Evolutionary conservation across 2,329 filamentous ascomycete species (phyloP).

Genomic region (Pyricularia pennisetigena): DNA sequence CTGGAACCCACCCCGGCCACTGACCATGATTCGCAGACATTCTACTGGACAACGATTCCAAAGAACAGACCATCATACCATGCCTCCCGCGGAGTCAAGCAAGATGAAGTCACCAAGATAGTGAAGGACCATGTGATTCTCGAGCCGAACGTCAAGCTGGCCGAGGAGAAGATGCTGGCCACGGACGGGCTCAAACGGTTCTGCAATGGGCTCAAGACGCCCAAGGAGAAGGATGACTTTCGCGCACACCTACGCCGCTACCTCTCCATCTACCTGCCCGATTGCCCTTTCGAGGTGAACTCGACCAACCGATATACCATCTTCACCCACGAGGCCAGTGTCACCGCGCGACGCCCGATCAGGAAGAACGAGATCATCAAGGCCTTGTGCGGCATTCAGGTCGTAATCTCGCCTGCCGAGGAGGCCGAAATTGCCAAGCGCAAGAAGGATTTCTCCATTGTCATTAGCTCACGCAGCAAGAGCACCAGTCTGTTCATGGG

Average conservation of each 20-base stretch:
- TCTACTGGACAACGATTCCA: conserved; percentile 92
- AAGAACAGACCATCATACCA: conserved; percentile 88
- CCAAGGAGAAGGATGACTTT: conserved; percentile 81
- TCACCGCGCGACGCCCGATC: conserved; percentile 73
- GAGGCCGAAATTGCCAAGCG: conserved; percentile 70
- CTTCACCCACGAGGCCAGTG: conserved; percentile 75
- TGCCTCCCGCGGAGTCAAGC: conserved; percentile 67
- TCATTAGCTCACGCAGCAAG: conserved; percentile 87
- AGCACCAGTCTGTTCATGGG: conserved; percentile 87
- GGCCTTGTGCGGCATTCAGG: conserved; percentile 84
- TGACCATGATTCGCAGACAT: conserved; percentile 49
- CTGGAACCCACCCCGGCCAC: neutral
- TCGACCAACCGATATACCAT: conserved; percentile 95
- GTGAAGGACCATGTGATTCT: conserved; percentile 61
- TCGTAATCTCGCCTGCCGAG: conserved; percentile 85
- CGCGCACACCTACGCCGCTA: conserved; percentile 79
- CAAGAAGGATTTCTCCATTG: conserved; percentile 93
- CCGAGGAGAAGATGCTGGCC: conserved; percentile 62
- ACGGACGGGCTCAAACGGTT: conserved; percentile 69
- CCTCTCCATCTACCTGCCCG: conserved; percentile 82
- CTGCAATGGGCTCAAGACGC: conserved; percentile 53
- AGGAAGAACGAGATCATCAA: conserved; percentile 78
- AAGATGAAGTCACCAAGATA: conserved; percentile 51
- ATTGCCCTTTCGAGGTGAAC: conserved; percentile 86
- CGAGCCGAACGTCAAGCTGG: conserved; percentile 58